Evolutionary conservation across 805 yeast species (phyloP), one percentile per base, ranked within the genome.

Genomic region (Candida nanaspora): DNA sequence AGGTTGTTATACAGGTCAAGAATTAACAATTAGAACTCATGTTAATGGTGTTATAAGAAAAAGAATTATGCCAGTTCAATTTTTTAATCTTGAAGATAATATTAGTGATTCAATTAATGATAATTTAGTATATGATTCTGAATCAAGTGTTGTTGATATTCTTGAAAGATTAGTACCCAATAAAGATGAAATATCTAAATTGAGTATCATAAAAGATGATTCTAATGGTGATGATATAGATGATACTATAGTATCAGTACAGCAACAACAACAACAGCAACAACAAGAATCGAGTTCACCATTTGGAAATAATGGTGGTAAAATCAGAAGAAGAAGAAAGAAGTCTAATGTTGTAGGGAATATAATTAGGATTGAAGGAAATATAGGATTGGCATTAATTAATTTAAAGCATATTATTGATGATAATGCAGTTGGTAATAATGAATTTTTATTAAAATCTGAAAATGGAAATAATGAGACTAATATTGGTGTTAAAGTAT

Each of bases 1-100:
- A 59, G 99, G 99, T 2, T 93, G 99, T 57, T 93, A 93, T 52
- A 81, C 87, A 14, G 99, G 99, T 1, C 98, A 93, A 61, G 99
- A 93, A 57, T 68, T 93, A 39, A 89, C 97, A 0, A 87, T 89
- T 15, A 73, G 98, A 51, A 82, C 97, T 0, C 81, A 73, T 53
- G 86, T 85, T 45, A 79, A 82, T 26, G 96, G 96, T 3, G 74
- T 80, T 2, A 75, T 89, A n/a, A 70, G 95, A 25, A 88, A 89
- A 52, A 68, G 98, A 41, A 66, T 87, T 2, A 76, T 86, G 36
- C 97, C 98, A 0, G 78, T 82, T 2, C 68, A 65, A 35, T 53
- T 73, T 25, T 53, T 61, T 20, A 40, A 40, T 3, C n/a, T n/a
- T n/a, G 23, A 45, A 10, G 48, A 46, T 14, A 6, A 3, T 3